Evolutionary conservation across 2,329 filamentous ascomycete species (phyloP).

Genomic region (Cladosporium halotolerans): DNA sequence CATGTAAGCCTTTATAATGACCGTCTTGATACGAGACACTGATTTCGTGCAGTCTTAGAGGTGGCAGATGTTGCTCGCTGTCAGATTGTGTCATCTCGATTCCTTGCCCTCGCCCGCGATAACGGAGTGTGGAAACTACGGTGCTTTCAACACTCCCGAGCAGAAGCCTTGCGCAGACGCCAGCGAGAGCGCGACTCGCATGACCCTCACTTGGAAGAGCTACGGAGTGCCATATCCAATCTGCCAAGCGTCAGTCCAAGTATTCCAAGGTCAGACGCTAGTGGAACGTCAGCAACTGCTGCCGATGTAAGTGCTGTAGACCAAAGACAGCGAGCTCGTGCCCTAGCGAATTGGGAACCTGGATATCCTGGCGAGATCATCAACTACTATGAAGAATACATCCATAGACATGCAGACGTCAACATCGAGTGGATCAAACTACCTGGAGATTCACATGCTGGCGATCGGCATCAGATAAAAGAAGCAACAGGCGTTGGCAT

Average conservation of each 20-base stretch:
- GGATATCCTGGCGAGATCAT: slow-evolving; percentile 64
- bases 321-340: slow-evolving; percentile 36
- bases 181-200: slow-evolving; percentile 33
- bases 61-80: slow-evolving; percentile 59
- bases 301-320: slow-evolving; percentile 16
- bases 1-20: slow-evolving; percentile 30
- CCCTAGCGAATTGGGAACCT: slow-evolving; percentile 78
- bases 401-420: slow-evolving; percentile 72
- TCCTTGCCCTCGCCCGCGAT: slow-evolving; percentile 65
- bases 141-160: slow-evolving; percentile 65
- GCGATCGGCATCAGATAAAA: slow-evolving; percentile 40
- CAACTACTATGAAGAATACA: slow-evolving; percentile 84
- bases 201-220: slow-evolving; percentile 40
- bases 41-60: slow-evolving; percentile 49
- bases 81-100: slow-evolving; percentile 61
- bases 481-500: slow-evolving; percentile 68
- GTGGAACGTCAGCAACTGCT: not conserved
- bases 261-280: not conserved
- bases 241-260: not conserved
- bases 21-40: slow-evolving; percentile 11
- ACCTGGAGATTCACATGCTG: slow-evolving; percentile 38
- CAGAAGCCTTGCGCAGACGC: slow-evolving; percentile 56
- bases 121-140: slow-evolving; percentile 68
- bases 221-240: slow-evolving; percentile 35
- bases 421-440: slow-evolving; percentile 70